Evolutionary conservation across 106 monocot species (phyloP).

Genomic region (Acanthochlamys bracteata): DNA sequence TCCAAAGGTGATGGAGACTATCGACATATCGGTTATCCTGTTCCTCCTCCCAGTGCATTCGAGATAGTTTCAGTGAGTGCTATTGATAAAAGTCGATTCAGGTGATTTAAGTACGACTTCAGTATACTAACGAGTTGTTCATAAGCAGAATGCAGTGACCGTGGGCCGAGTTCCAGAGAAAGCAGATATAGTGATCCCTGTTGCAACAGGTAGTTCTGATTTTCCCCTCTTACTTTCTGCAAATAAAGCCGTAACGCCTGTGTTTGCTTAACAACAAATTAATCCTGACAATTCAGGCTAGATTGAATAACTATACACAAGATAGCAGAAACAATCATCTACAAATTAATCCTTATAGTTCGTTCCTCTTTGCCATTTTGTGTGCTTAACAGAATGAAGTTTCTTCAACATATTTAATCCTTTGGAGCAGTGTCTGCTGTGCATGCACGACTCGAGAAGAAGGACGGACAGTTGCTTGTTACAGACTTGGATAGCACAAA

Average conservation of each 20-base stretch:
- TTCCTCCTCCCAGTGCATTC: conserved; percentile 41
- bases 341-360: too few relatives aligned
- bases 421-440: conserved; percentile 38
- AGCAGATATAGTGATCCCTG: conserved; percentile 51
- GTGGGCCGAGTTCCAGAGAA: conserved; percentile 54
- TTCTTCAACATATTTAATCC: too few relatives aligned
- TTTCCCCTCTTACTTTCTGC: not conserved
- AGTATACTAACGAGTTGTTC: not conserved
- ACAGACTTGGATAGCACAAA: conserved; percentile 61
- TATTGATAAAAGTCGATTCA: not conserved
- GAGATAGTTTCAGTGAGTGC: conserved; percentile 56
- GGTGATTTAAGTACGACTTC: not conserved
- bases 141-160: conserved; percentile 37
- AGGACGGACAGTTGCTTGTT: conserved; percentile 37
- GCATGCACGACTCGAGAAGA: conserved; percentile 62
- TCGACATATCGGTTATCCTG: conserved; percentile 44
- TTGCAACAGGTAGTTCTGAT: conserved; percentile 45
- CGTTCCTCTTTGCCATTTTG: too few relatives aligned
- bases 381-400: too few relatives aligned
- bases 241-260: not conserved
- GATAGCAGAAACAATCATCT: too few relatives aligned
- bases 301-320: too few relatives aligned
- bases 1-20: conserved; percentile 51
- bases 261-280: too few relatives aligned
- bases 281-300: too few relatives aligned